A percentile compares a stretch with the other conserved stretches of the same genome.
Evolutionary conservation across 371 early-diverging fungal genomes (phyloP).

Genomic region (Syncephalastrum contaminatum): DNA sequence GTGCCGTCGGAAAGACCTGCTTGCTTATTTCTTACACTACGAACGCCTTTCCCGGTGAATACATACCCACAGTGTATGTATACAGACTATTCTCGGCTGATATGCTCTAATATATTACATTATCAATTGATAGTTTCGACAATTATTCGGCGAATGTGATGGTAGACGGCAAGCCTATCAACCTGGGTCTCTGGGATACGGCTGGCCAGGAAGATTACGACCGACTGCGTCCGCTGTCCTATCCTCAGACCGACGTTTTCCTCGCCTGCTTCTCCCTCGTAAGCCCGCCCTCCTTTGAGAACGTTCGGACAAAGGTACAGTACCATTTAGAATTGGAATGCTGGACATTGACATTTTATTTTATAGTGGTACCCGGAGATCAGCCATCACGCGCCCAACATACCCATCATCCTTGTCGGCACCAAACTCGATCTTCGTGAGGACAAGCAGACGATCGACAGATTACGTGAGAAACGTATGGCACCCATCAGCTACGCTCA

Average conservation of each 20-base stretch:
- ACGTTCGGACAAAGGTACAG: slow-evolving; percentile 71
- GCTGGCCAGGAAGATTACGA: slow-evolving; percentile 99
- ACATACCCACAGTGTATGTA: slow-evolving; percentile 72
- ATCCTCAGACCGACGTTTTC: slow-evolving; percentile 89
- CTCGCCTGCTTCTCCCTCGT: slow-evolving; percentile 84
- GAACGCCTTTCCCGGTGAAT: slow-evolving; percentile 80
- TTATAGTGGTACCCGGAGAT: slow-evolving; percentile 94
- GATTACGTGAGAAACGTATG: slow-evolving; percentile 85
- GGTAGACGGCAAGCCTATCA: slow-evolving; percentile 78
- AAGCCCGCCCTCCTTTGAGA: slow-evolving; percentile 73
- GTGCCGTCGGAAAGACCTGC: slow-evolving; percentile 83
- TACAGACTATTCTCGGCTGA: not conserved
- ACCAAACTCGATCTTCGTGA: slow-evolving; percentile 98
- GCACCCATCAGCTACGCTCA: slow-evolving; percentile 88
- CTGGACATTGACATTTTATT: not conserved
- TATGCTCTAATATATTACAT: not conserved
- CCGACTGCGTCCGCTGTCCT: slow-evolving; percentile 90
- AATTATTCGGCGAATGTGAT: slow-evolving; percentile 82
- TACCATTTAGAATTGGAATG: not conserved
- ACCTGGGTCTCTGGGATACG: slow-evolving; percentile 91
- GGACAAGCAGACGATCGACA: slow-evolving; percentile 85
- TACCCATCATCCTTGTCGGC: slow-evolving; percentile 97
- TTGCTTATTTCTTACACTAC: slow-evolving; percentile 76
- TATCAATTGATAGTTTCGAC: slow-evolving; percentile 54
- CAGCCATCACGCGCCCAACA: slow-evolving; percentile 91